Percentiles rank a stretch among this genome's conserved stretches.
Evolutionary conservation across 129 eudicot genomes (phyloP).

Genomic region (Pseudognaphalium luteoalbum): DNA sequence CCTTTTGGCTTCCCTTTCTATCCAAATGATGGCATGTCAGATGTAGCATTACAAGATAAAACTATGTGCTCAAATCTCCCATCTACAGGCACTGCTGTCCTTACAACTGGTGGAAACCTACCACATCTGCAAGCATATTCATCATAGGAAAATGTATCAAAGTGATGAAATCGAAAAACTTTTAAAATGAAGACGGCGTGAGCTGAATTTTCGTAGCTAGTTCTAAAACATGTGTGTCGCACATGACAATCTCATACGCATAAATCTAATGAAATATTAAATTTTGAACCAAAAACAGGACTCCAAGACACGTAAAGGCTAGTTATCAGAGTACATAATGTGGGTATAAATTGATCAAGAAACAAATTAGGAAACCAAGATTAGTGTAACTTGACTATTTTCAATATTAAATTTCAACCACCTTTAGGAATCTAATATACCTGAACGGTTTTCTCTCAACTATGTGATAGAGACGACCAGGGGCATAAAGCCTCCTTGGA

Average conservation of each 20-base stretch:
- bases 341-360: not conserved
- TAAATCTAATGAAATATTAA: not conserved
- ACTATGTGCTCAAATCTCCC: conserved; percentile 96
- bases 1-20: conserved; percentile 82
- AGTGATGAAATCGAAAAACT: not conserved
- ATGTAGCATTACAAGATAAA: conserved; percentile 89
- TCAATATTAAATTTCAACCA: not conserved
- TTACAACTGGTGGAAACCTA: conserved; percentile 89
- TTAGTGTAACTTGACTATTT: not conserved
- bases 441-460: conserved; percentile 96
- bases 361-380: not conserved
- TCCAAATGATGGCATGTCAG: conserved; percentile 97
- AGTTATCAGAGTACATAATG: not conserved
- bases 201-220: not conserved
- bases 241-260: not conserved
- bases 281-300: not conserved
- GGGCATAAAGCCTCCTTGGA: conserved; percentile 97
- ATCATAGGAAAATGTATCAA: not conserved
- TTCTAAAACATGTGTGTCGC: not conserved
- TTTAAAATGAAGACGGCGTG: not conserved
- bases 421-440: conserved; percentile 29
- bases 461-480: conserved; percentile 98
- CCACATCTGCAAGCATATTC: conserved; percentile 63
- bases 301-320: too few species aligned
- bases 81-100: conserved; percentile 94